Evolutionary conservation across 495 filamentous ascomycete genomes (phyloP).

Genomic region (Penicillium atrosanguineum): DNA sequence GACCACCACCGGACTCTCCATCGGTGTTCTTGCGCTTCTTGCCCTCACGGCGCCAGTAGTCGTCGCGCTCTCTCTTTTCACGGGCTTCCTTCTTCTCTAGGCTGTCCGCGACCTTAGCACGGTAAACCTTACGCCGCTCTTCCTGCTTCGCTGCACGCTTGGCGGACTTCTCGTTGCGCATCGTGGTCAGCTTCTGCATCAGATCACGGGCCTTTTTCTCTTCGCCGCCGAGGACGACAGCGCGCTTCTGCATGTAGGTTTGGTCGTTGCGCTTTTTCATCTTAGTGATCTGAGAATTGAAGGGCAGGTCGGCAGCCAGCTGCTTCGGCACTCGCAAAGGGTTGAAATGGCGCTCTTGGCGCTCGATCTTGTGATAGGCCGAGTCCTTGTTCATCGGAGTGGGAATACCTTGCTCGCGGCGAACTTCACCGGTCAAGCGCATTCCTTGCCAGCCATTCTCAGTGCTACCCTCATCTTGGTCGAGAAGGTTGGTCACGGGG

Average conservation of each 20-base stretch:
- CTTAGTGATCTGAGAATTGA: conserved; percentile 83
- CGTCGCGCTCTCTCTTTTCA: conserved; percentile 87
- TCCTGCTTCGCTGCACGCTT: conserved; percentile 82
- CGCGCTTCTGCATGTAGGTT: conserved; percentile 93
- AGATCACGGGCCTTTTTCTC: conserved; percentile 86
- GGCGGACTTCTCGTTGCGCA: conserved; percentile 85
- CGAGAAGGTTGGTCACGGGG: conserved; percentile 86
- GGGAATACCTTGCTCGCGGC: conserved; percentile 67
- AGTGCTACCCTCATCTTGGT: conserved; percentile 32
- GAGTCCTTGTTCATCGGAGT: conserved; percentile 79
- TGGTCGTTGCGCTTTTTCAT: conserved; percentile 75
- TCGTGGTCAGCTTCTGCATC: conserved; percentile 88
- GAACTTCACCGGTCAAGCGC: conserved; percentile 92
- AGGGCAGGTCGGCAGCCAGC: conserved; percentile 82
- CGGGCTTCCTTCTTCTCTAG: conserved; percentile 77
- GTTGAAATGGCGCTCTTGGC: conserved; percentile 84
- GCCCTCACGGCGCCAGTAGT: conserved; percentile 93
- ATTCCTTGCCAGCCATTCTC: conserved; percentile 73
- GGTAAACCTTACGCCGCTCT: conserved; percentile 72
- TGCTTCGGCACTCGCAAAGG: conserved; percentile 83
- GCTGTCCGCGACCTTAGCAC: conserved; percentile 74
- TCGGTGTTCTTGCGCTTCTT: conserved; percentile 76
- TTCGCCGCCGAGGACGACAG: conserved; percentile 77
- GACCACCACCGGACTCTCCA: conserved; percentile 58
- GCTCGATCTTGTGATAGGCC: conserved; percentile 78